Percentiles rank a stretch among this genome's conserved stretches.
These are phyloP conservation scores for Corylus heterophylla DNA, from an alignment of 306 rosid species.

Conservation along the genomic window DNA sequence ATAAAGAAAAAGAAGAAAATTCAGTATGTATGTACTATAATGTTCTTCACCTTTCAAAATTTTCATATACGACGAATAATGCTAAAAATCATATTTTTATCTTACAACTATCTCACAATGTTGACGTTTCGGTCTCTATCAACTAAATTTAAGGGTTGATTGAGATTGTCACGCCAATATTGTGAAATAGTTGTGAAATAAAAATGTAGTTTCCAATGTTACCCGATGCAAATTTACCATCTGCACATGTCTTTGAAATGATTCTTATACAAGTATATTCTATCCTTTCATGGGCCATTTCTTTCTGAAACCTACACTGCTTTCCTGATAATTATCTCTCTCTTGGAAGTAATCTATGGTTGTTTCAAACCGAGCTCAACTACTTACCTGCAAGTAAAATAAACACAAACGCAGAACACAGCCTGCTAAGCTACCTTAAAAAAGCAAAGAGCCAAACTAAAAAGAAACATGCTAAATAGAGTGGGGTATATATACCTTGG, in stretches of 20 bases:
- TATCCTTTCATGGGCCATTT: not conserved
- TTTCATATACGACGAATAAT: too few relatives aligned
- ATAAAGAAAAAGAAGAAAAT: too few relatives aligned
- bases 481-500: conserved; percentile 32
- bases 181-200: too few relatives aligned
- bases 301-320: conserved; percentile 8
- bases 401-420: not conserved
- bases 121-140: too few relatives aligned
- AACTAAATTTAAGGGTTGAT: too few relatives aligned
- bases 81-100: too few relatives aligned
- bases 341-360: not conserved
- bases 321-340: not conserved
- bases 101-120: too few relatives aligned
- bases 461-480: not conserved
- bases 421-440: not conserved
- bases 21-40: too few relatives aligned
- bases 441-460: not conserved
- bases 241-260: not conserved
- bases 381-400: conserved; percentile 25
- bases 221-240: not conserved
- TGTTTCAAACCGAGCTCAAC: not conserved
- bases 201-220: too few relatives aligned
- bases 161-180: too few relatives aligned
- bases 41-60: too few relatives aligned
- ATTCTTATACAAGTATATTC: not conserved